A percentile compares a stretch with the other conserved stretches of the same genome.
Conservation (phyloP, 371 early-diverging fungal species). For the Zopfochytrium polystomum region DNA sequence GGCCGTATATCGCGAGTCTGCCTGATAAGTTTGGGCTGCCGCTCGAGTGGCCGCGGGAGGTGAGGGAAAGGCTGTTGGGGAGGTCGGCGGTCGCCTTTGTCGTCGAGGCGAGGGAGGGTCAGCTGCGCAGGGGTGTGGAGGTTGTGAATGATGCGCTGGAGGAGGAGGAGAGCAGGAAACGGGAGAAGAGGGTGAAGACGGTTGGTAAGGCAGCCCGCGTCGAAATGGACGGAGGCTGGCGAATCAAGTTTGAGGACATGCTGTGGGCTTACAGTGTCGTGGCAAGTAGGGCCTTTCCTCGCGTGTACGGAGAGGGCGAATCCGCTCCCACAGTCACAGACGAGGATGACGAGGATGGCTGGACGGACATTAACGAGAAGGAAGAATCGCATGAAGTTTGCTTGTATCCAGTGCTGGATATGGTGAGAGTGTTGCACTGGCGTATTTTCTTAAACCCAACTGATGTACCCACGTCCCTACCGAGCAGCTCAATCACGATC, state of each 20-base stretch:
- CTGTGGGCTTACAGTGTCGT: background rate
- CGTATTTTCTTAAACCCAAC: background rate
- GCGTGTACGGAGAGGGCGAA: background rate
- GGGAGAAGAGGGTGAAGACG: background rate
- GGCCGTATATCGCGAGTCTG: background rate
- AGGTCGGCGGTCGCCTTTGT: background rate
- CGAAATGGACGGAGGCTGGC: background rate
- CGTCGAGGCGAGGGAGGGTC: background rate
- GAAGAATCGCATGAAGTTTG: constrained; percentile 33
- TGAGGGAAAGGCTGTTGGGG: background rate
- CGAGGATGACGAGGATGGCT: background rate
- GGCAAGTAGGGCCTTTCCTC: background rate
- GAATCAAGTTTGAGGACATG: background rate
- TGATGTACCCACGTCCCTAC: background rate
- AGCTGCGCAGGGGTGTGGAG: background rate
- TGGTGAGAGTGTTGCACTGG: constrained; percentile 26
- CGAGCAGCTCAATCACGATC: constrained; percentile 42
- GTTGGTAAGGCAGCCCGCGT: background rate
- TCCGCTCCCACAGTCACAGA: background rate
- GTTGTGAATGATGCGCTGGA: background rate
- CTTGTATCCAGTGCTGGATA: constrained; percentile 46
- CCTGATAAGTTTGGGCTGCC: background rate
- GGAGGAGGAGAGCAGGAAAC: background rate
- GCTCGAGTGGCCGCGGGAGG: background rate
- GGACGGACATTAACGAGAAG: too few species aligned